Percentiles rank a stretch among this genome's conserved stretches.
These are phyloP conservation scores for Xylaria sp. DNA, from an alignment of 2,329 filamentous ascomycete genomes.

Conservation along the genomic window DNA sequence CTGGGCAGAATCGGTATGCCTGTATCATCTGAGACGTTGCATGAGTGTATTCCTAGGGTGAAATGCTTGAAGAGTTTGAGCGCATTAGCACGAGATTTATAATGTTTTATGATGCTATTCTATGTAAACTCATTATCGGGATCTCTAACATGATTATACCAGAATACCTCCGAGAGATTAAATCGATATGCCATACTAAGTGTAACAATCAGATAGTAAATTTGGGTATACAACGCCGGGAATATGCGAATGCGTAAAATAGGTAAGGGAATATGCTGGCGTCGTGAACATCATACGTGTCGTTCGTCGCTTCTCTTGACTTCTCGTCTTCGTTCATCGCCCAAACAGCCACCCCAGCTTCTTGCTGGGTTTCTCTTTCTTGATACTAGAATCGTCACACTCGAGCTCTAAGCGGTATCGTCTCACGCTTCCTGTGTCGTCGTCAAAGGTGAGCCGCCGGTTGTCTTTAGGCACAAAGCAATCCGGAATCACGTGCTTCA, in stretches of 20 bases:
- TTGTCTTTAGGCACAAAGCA: slow-evolving; percentile 66
- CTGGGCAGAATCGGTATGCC: neutral
- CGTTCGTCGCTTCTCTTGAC: slow-evolving; percentile 16
- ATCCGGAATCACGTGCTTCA: slow-evolving; percentile 67
- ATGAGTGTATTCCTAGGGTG: no score
- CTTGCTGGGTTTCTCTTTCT: slow-evolving; percentile 38
- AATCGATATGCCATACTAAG: slow-evolving; percentile 10
- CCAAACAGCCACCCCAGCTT: slow-evolving; percentile 49
- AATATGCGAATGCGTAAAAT: slow-evolving; percentile 40
- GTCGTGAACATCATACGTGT: slow-evolving; percentile 33
- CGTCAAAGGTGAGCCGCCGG: slow-evolving; percentile 66
- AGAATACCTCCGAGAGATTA: slow-evolving; percentile 13
- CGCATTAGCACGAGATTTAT: neutral
- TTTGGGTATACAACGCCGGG: slow-evolving; percentile 48
- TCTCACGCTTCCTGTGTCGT: slow-evolving; percentile 71
- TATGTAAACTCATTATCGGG: slow-evolving; percentile 20
- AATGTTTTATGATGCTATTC: slow-evolving; percentile 6
- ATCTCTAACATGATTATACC: slow-evolving; percentile 24
- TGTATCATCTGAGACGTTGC: neutral
- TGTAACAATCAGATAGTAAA: slow-evolving; percentile 31
- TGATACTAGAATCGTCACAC: slow-evolving; percentile 53
- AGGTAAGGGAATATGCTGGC: slow-evolving; percentile 18
- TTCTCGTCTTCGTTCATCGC: slow-evolving; percentile 32
- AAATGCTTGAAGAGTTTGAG: neutral
- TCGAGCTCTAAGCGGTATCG: slow-evolving; percentile 70